These are phyloP conservation scores for Capronia americana DNA, from an alignment of 2,329 filamentous ascomycete species.

Conservation along the genomic window DNA sequence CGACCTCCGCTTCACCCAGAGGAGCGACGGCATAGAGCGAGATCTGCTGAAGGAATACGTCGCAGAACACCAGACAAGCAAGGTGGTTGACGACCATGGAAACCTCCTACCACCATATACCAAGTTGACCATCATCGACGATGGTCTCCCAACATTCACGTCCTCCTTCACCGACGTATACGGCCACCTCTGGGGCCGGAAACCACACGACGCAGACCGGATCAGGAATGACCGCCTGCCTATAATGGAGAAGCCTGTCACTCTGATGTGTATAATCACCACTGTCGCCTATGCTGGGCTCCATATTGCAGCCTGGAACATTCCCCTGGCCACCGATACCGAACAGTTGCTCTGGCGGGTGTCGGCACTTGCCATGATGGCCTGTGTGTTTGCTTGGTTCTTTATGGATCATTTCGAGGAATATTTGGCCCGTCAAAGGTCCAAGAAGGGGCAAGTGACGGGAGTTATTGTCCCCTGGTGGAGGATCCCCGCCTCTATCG, in stretches of 20 bases:
- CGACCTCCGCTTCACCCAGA: constrained; percentile 12
- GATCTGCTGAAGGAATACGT: constrained; percentile 24
- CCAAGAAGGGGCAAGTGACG: constrained; percentile 11
- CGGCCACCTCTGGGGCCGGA: constrained; percentile 16
- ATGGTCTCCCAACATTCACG: constrained; percentile 21
- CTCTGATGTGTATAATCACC: constrained; percentile 26
- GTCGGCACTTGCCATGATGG: constrained; percentile 22
- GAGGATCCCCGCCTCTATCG: constrained; percentile 25
- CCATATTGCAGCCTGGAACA: constrained; percentile 42
- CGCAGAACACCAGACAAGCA: constrained; percentile 18
- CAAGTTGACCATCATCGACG: constrained; percentile 27
- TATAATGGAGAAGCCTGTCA: constrained; percentile 22
- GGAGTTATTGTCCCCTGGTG: constrained; percentile 20
- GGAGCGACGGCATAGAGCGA: constrained; percentile 12
- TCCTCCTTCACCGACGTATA: constrained; percentile 16
- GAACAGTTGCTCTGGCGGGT: constrained; percentile 38
- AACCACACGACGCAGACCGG: constrained; percentile 20
- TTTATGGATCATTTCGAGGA: constrained; percentile 23
- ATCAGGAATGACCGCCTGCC: constrained; percentile 22
- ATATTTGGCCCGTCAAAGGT: constrained; percentile 5
- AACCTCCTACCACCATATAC: constrained; percentile 17
- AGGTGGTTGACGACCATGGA: constrained; percentile 11
- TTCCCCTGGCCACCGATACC: constrained; percentile 38
- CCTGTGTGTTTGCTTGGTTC: constrained; percentile 20
- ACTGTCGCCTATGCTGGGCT: constrained; percentile 35